These are phyloP conservation scores for Stylosanthes scabra DNA, from an alignment of 331 rosid species.

Conservation along the genomic window DNA sequence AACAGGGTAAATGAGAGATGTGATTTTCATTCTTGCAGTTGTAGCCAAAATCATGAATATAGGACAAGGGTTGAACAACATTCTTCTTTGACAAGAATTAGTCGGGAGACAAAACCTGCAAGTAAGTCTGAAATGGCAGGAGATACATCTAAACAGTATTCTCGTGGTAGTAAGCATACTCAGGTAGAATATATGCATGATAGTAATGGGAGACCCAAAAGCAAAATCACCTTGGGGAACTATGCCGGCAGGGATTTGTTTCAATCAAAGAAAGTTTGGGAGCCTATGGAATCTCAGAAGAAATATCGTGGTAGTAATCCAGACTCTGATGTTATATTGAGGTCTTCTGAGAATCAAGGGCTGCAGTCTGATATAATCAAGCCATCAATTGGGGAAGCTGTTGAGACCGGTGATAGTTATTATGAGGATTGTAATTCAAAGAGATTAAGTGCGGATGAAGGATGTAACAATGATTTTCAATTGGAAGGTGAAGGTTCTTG, in stretches of 20 bases:
- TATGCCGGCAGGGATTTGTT: conserved; percentile 62
- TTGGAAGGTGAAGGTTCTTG: conserved; percentile 54
- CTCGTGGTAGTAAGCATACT: conserved; percentile 63
- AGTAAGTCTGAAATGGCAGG: conserved; percentile 62
- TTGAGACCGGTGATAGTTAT: conserved; percentile 51
- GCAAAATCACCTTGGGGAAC: conserved; percentile 61
- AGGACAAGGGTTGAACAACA: conserved; percentile 69
- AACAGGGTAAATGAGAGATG: conserved; percentile 66
- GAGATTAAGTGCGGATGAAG: conserved; percentile 54
- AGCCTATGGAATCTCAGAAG: conserved; percentile 79
- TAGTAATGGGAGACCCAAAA: conserved; percentile 69
- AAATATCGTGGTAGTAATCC: conserved; percentile 75
- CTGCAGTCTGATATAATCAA: conserved; percentile 50
- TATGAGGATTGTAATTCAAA: conserved; percentile 52
- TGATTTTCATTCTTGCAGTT: conserved; percentile 80
- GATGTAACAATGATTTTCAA: conserved; percentile 51
- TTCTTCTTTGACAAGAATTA: conserved; percentile 54
- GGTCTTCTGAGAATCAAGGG: conserved; percentile 56
- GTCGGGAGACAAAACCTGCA: conserved; percentile 62
- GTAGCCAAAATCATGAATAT: conserved; percentile 70
- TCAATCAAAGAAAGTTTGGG: conserved; percentile 91
- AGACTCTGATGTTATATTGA: conserved; percentile 66
- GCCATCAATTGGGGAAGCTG: conserved; percentile 59
- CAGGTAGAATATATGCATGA: conserved; percentile 72
- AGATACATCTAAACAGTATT: conserved; percentile 73